Base-by-base conservation (phyloP, 352 stramenopile species). In the Globisporangium parvum region DNA sequence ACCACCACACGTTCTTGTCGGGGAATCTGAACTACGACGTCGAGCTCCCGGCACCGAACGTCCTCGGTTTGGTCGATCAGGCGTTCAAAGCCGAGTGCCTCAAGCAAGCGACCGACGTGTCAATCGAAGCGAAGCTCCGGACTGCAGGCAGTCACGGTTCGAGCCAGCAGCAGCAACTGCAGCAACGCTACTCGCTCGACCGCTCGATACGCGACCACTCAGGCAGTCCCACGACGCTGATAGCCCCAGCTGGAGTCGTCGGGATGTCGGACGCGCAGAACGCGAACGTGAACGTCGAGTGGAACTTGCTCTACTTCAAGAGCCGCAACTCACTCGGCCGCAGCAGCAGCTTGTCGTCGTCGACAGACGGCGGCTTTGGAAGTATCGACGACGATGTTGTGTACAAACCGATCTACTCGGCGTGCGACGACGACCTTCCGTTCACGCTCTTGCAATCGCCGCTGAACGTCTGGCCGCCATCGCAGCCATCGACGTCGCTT, bases 1-100 rank as follows among this genome's bases (percentile, higher is more conserved):
- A 90, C 20, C 81, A 94, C 45, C 84, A 94, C 65, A 94, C 81
- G 15, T 85, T 94, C 46, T 49, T 94, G 15, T 79, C 77, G 0
- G 81, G 84, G 12, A 93, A 93, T 52, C 58, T 93, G 18, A 91
- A 91, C 49, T 93, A 90, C 61, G 76, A 86, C 44, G 56, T 93
- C 2, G 72, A 83, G 41, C 70, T 88, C 65, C 64, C 70, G 11
- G 66, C 57, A 0, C 57, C 65, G 5, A 62, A 47, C 1, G 57
- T 92, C 20, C 37, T 63, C 3, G 57, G 62, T 17, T 59, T 69
- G 9, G 73, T 94, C 23, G 77, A 91, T 15, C 80, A 90, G 60
- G 84, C 84, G 12, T 87, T 87, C 46, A 89, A 89, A 46, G 82
- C 84, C 4, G 76, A 90, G 42, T 80, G 70, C 26, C 58, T 90